Base-by-base conservation (phyloP, 2,329 filamentous ascomycete species). In the Proliferodiscus dingleyae region DNA sequence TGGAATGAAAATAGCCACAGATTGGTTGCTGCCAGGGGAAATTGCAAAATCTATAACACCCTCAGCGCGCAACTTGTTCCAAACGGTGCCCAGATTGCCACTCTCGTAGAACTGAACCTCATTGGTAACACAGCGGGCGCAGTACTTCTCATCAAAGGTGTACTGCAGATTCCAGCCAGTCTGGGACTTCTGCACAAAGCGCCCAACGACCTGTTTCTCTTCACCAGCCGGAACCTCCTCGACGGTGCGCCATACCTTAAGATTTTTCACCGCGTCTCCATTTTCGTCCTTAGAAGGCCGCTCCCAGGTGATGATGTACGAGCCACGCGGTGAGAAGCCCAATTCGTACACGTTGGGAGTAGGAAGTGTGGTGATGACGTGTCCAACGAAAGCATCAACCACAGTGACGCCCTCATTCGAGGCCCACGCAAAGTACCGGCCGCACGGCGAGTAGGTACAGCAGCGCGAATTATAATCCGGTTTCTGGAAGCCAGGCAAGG, bases 121-220 rank as follows among this genome's bases (percentile, higher is more conserved):
- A 66, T 98, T 98, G 67, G 88, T 96, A 60, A 97, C 91, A 52
- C 84, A 77, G 57, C 93, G 89, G 55, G 91, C 93, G 67, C 91
- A 97, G 67, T 88, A 91, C 66, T 83, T 80, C 75, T 98, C 93
- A 64, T 98, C 93, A 48, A 81, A 78, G 23, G 90, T 95, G 69
- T 97, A 98, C 70, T 97, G 91, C 64, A 98, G 75, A 66, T 96
- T 97, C 91, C 91, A 97, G 62, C 90, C 88, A 37, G 86, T 88
- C 73, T 95, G 89, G 55, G 83, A 86, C 75, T 96, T 96, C 69
- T 98, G 93, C 56, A 98, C 93, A 66, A 94, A 98, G 61, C 82
- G 78, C 53, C 90, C 91, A 37, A 96, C 77, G 23, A 90, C 82
- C 60, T 83, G 75, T 68, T 87, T 85, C 56, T 84, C 78, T 50